These are phyloP conservation scores for Pseudogymnoascus sp. DNA, from an alignment of 2,329 filamentous ascomycete species.

Conservation along the genomic window DNA sequence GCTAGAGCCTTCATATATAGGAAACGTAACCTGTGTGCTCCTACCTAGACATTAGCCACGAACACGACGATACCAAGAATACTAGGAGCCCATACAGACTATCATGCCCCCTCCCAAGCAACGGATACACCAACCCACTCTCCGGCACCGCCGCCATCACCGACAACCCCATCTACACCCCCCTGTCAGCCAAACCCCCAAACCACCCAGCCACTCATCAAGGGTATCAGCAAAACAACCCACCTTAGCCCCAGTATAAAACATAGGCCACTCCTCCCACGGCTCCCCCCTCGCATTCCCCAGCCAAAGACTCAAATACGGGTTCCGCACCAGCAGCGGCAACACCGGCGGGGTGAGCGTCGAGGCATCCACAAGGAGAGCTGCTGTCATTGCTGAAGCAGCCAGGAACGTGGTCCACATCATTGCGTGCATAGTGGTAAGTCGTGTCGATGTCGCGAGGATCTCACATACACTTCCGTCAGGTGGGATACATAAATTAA, in stretches of 20 bases:
- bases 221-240: not conserved
- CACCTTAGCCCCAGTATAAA: slow-evolving; percentile 64
- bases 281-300: slow-evolving; percentile 61
- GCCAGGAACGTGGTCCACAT: slow-evolving; percentile 10
- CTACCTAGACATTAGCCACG: not conserved
- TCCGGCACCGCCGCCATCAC: slow-evolving; percentile 54
- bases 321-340: slow-evolving; percentile 50
- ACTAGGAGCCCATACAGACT: not conserved
- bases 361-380: slow-evolving; percentile 37
- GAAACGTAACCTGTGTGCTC: slow-evolving; percentile 50
- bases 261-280: slow-evolving; percentile 81
- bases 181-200: slow-evolving; percentile 2
- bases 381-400: slow-evolving; percentile 18
- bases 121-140: slow-evolving; percentile 51
- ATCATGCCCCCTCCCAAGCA: slow-evolving; percentile 47
- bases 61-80: not conserved
- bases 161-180: slow-evolving; percentile 47
- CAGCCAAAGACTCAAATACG: slow-evolving; percentile 54
- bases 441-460: not conserved
- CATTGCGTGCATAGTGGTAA: not conserved
- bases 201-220: not conserved
- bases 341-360: slow-evolving; percentile 47
- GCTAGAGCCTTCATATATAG: slow-evolving; percentile 49
- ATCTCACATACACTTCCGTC: not conserved
- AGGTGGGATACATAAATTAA: not conserved